phyloP scores from a whole-genome alignment of 345 rosid genomes.

The Crucihimalaya himalaica region DNA sequence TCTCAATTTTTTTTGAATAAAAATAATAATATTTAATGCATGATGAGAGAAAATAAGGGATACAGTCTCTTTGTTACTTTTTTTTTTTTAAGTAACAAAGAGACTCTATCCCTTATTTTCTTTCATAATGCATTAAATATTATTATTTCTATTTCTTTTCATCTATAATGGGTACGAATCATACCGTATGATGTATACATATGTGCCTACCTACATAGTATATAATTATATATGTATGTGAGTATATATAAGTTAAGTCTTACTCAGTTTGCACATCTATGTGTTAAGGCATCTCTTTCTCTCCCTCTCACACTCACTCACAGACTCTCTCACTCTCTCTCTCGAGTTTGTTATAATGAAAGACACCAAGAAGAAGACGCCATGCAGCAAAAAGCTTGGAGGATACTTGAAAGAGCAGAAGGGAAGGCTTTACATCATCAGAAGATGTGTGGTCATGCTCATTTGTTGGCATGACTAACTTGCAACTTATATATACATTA shows the following conservation, averaged over 20 bases:
- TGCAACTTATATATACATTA: background rate
- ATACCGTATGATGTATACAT: slow-evolving; percentile 1
- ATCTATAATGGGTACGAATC: slow-evolving; percentile 18
- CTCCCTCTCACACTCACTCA: slow-evolving; percentile 17
- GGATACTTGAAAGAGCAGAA: slow-evolving; percentile 70
- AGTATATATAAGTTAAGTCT: slow-evolving; percentile 33
- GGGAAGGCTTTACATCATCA: slow-evolving; percentile 74
- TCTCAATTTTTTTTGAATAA: background rate
- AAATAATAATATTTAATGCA: slow-evolving; percentile 14
- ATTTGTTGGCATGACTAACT: slow-evolving; percentile 76
- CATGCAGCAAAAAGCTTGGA: slow-evolving; percentile 61
- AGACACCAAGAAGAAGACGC: slow-evolving; percentile 55
- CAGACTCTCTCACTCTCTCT: background rate
- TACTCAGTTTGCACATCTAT: slow-evolving; percentile 26
- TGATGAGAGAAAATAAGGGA: slow-evolving; percentile 37
- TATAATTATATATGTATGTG: slow-evolving; percentile 12
- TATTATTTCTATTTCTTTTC: background rate
- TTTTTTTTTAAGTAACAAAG: no score
- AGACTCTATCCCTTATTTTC: no score
- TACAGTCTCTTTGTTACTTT: slow-evolving; percentile 33
- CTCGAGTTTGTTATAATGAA: slow-evolving; percentile 32
- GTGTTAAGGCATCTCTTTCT: slow-evolving; percentile 8
- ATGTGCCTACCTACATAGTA: slow-evolving; percentile 16
- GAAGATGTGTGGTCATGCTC: slow-evolving; percentile 80
- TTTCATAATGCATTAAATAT: no score